phyloP scores from a whole-genome alignment of 1,284 basidiomycete genomes.

The Mycena sp. region DNA sequence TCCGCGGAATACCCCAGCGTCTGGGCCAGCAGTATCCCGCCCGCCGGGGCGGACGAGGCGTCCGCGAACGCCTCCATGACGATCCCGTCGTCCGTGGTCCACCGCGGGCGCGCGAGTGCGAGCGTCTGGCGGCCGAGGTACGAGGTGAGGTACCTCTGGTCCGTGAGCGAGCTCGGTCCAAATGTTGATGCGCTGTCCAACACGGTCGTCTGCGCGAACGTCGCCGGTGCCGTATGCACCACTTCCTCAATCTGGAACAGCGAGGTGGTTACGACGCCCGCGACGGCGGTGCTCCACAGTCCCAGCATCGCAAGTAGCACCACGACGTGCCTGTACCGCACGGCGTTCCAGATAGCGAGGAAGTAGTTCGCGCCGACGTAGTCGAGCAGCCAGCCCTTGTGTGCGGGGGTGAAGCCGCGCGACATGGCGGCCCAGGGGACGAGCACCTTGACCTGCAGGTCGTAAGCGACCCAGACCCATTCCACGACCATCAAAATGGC shows the following conservation, averaged over 20 bases:
- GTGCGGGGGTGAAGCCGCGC: neutral
- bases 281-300: constrained; percentile 10
- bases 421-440: too few species aligned
- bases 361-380: constrained; percentile 1
- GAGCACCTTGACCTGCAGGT: too few species aligned
- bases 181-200: neutral
- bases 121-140: constrained; percentile 16
- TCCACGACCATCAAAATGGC: too few species aligned
- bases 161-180: neutral
- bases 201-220: neutral
- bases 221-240: neutral
- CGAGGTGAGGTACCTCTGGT: neutral
- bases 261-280: constrained; percentile 16
- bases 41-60: neutral
- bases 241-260: constrained; percentile 5
- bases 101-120: neutral
- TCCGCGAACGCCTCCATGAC: constrained; percentile 8
- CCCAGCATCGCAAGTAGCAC: constrained; percentile 14
- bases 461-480: too few species aligned
- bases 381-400: constrained; percentile 10
- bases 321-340: constrained; percentile 1
- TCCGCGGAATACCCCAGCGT: constrained; percentile 12
- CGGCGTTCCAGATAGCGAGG: neutral
- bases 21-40: neutral
- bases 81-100: constrained; percentile 11